phyloP scores from a whole-genome alignment of 352 stramenopile species.

The Globisporangium cystogenes region DNA sequence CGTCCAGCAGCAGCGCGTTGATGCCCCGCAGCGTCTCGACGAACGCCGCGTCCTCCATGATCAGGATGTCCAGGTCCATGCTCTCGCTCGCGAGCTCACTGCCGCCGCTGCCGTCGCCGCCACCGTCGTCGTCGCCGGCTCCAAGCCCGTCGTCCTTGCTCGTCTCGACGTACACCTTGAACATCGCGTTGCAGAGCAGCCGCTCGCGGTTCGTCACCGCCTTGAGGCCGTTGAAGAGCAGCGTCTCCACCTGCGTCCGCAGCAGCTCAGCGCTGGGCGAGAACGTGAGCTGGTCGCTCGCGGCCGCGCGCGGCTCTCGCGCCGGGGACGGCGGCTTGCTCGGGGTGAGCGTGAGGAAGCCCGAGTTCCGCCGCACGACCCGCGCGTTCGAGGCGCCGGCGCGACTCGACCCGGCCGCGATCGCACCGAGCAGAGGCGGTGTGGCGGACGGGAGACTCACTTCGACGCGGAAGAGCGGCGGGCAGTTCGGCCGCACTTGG shows the following conservation, averaged over 20 bases:
- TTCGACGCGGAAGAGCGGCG: slow-evolving; percentile 75
- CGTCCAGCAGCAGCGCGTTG: slow-evolving; percentile 43
- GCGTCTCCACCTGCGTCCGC: slow-evolving; percentile 59
- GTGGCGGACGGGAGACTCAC: slow-evolving; percentile 25
- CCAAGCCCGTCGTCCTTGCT: slow-evolving; percentile 39
- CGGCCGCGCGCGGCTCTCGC: neutral
- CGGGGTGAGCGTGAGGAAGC: slow-evolving; percentile 12
- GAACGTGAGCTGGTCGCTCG: slow-evolving; percentile 39
- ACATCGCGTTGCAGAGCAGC: slow-evolving; percentile 58
- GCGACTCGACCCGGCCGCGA: neutral
- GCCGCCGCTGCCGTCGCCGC: slow-evolving; percentile 13
- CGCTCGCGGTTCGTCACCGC: slow-evolving; percentile 59
- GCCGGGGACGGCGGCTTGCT: slow-evolving; percentile 5
- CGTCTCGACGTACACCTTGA: slow-evolving; percentile 57
- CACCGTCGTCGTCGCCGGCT: slow-evolving; percentile 27
- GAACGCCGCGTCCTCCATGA: slow-evolving; percentile 66
- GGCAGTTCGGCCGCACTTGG: neutral
- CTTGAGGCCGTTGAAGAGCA: slow-evolving; percentile 64
- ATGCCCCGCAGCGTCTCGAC: slow-evolving; percentile 51
- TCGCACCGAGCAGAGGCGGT: slow-evolving; percentile 12
- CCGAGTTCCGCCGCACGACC: slow-evolving; percentile 15
- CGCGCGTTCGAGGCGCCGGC: slow-evolving; percentile 3
- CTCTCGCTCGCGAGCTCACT: slow-evolving; percentile 36
- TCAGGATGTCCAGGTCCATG: slow-evolving; percentile 75
- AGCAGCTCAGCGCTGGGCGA: slow-evolving; percentile 42